Evolutionary conservation across 2,329 filamentous ascomycete species (phyloP).

Genomic region (Pseudogymnoascus sp.): DNA sequence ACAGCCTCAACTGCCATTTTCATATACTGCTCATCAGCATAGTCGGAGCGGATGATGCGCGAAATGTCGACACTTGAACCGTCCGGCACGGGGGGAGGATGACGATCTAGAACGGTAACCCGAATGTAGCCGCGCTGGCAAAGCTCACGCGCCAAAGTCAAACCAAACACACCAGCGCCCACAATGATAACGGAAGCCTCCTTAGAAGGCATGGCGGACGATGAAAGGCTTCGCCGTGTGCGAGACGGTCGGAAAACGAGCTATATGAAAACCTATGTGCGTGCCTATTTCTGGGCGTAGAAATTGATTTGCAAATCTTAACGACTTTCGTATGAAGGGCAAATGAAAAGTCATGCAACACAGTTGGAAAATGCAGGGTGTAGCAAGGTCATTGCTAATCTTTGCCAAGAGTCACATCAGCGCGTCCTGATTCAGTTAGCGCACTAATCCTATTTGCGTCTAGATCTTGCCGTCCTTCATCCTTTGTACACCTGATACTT

Average conservation of each 20-base stretch:
- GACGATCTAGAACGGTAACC: slow-evolving; percentile 55
- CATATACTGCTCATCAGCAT: slow-evolving; percentile 52
- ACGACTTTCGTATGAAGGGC: neutral
- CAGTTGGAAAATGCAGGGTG: neutral
- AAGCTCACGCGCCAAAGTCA: slow-evolving; percentile 65
- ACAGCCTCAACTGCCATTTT: neutral
- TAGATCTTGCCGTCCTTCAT: no score
- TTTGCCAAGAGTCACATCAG: no score
- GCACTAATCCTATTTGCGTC: no score
- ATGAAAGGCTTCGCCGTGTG: neutral
- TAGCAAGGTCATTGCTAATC: no score
- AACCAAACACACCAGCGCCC: slow-evolving; percentile 51
- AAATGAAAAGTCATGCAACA: neutral
- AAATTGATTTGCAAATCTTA: neutral
- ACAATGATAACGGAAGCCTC: slow-evolving; percentile 51
- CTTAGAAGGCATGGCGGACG: neutral
- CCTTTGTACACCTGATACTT: no score
- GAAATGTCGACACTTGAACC: slow-evolving; percentile 56
- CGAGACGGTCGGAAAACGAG: neutral
- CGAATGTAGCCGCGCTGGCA: slow-evolving; percentile 47
- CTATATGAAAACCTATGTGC: neutral
- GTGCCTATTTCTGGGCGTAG: neutral
- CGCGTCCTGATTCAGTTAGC: no score
- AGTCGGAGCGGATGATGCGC: slow-evolving; percentile 67
- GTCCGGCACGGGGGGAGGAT: slow-evolving; percentile 51